Evolutionary conservation across 2,329 filamentous ascomycete genomes (phyloP), one percentile per base, ranked within the genome.

Genomic region (Alternaria alternata): DNA sequence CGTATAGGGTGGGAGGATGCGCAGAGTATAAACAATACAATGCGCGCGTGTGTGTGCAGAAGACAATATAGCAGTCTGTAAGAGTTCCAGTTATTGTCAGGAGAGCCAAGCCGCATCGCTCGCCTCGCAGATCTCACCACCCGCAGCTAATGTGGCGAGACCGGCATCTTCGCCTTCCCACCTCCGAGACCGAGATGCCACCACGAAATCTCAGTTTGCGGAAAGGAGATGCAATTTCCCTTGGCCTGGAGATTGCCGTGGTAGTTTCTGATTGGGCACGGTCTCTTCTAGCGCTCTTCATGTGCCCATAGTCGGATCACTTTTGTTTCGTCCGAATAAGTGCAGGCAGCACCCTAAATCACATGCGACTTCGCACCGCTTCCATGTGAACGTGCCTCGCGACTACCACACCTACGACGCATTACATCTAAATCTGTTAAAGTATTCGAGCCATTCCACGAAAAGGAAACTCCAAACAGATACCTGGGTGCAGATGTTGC

Each of bases 91-190:
- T 34, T 62, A 65, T 61, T 66, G 61, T 68, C 66, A 68, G 66
- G 66, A 66, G 66, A 68, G 64, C 62, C 62, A 61, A 66, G 62
- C 38, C 20, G 18, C 47, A 60, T 61, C 26, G 55, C 43, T 57
- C 54, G 59, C 57, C 53, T 38, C 51, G 59, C 51, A 52, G 52
- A 63, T 68, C 65, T 65, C 59, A 66, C 63, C 65, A 64, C 62
- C 52, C 41, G 62, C 59, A 62, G 59, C 60, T 63, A 61, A 63
- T 59, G 57, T 66, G 65, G 65, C 65, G 65, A 68, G 66, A 68
- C 58, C 56, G 57, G 54, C 65, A 57, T 48, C 51, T 54, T 56
- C 18, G 53, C 46, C 6, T 53, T 59, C 59, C 60, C 59, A 41
- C 57, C 53, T 63, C 65, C 57, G 65, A 66, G 20, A 53, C 65